Conservation (phyloP, 805 yeast genomes). For the Nakazawaea wickerhamii region DNA sequence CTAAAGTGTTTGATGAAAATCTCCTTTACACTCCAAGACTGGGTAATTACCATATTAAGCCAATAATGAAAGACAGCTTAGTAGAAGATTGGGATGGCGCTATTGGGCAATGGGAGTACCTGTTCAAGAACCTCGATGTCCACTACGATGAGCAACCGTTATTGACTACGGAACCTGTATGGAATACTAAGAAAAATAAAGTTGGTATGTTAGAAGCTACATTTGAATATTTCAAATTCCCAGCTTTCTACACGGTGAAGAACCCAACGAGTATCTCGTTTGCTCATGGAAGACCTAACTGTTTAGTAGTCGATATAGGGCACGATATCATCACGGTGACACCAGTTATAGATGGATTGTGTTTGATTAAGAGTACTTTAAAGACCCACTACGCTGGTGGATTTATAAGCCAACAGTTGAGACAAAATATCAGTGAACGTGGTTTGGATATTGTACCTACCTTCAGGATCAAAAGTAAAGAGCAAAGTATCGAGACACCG, state of each 20-base stretch:
- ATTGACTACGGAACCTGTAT: constrained; percentile 79
- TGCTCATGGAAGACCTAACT: constrained; percentile 83
- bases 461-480: constrained; percentile 42
- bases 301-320: constrained; percentile 82
- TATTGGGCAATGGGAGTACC: constrained; percentile 61
- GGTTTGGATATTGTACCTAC: constrained; percentile 35
- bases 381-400: constrained; percentile 73
- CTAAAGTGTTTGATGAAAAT: constrained; percentile 26
- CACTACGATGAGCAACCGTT: constrained; percentile 67
- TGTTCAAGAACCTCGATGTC: constrained; percentile 48
- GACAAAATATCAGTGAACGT: constrained; percentile 31
- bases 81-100: constrained; percentile 87
- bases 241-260: constrained; percentile 77
- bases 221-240: constrained; percentile 63
- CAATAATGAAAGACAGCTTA: constrained; percentile 55
- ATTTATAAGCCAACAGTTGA: constrained; percentile 52
- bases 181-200: constrained; percentile 70
- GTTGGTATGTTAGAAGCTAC: constrained; percentile 64
- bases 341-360: constrained; percentile 79
- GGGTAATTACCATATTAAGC: constrained; percentile 43
- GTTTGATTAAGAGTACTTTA: constrained; percentile 61
- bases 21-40: constrained; percentile 39
- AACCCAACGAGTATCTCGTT: constrained; percentile 86
- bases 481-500: constrained; percentile 17
- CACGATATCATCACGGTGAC: constrained; percentile 73